A percentile compares a stretch with the other conserved stretches of the same genome.
Conservation (phyloP, 2,329 filamentous ascomycete species). For the Blastomyces parvus region DNA sequence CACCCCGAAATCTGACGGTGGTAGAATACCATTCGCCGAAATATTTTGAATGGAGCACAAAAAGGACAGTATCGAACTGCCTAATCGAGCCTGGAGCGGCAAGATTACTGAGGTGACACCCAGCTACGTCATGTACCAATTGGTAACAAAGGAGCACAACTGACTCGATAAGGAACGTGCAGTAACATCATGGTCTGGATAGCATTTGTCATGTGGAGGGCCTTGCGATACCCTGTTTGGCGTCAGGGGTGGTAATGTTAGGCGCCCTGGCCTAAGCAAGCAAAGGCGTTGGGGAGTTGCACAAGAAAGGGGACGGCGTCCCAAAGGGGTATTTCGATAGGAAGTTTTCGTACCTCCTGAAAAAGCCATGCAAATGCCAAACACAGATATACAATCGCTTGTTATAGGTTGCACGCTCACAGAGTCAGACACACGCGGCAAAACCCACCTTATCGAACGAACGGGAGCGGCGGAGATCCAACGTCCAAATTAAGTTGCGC, state of each 20-base stretch:
- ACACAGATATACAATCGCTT: constrained; percentile 4
- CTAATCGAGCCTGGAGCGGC: not conserved
- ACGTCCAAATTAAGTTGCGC: constrained; percentile 8
- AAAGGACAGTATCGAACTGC: constrained; percentile 2
- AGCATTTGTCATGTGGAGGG: not conserved
- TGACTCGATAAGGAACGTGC: not conserved
- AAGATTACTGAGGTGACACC: not conserved
- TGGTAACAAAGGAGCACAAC: not conserved
- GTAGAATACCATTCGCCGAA: not conserved
- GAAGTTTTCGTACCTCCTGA: not conserved
- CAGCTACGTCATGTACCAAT: not conserved
- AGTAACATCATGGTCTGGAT: not conserved
- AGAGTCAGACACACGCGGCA: not conserved
- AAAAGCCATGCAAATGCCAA: constrained; percentile 7
- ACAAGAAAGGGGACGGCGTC: not conserved
- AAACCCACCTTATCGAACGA: not conserved
- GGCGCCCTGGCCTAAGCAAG: not conserved
- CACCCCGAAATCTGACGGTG: not conserved
- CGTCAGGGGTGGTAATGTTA: not conserved
- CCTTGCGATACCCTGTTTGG: not conserved
- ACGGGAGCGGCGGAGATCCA: not conserved
- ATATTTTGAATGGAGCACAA: constrained; percentile 1
- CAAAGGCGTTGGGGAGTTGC: constrained; percentile 2
- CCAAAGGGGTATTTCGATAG: constrained; percentile 6
- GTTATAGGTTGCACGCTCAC: not conserved